Percentiles rank a stretch among this genome's conserved stretches.
Evolutionary conservation across 768 basidiomycete genomes (phyloP).

Genomic region (Serpula lacrymans): DNA sequence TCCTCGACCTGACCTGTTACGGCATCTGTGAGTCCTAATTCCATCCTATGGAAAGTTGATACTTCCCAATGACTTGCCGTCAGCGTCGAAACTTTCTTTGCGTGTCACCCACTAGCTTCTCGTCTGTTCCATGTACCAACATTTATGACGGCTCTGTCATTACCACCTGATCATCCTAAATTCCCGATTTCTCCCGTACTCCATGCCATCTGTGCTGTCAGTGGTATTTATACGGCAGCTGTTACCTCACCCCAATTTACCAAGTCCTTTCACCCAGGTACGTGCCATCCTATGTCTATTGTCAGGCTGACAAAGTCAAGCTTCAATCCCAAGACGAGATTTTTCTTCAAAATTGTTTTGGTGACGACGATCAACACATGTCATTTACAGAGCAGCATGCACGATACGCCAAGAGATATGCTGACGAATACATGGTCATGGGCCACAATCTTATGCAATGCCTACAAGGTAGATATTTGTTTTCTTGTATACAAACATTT

Average conservation of each 20-base stretch:
- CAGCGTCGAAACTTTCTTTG: constrained; percentile 78
- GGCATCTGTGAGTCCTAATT: constrained; percentile 56
- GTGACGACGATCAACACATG: constrained; percentile 45
- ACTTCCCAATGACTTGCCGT: constrained; percentile 1
- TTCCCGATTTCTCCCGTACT: constrained; percentile 72
- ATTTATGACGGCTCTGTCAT: constrained; percentile 60
- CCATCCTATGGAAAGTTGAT: not conserved
- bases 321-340: constrained; percentile 44
- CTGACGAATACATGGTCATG: constrained; percentile 43
- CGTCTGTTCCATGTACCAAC: constrained; percentile 65
- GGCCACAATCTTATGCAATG: constrained; percentile 57
- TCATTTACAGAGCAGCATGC: constrained; percentile 69
- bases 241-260: constrained; percentile 52
- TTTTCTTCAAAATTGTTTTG: constrained; percentile 44
- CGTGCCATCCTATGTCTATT: constrained; percentile 6
- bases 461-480: constrained; percentile 51
- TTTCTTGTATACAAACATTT: not conserved
- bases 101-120: constrained; percentile 68
- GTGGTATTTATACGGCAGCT: constrained; percentile 71
- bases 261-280: constrained; percentile 31
- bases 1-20: constrained; percentile 58
- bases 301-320: constrained; percentile 4
- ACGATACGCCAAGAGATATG: constrained; percentile 46
- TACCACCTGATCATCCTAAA: constrained; percentile 65
- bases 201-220: constrained; percentile 84